Base-by-base conservation (phyloP, 2,329 filamentous ascomycete genomes). In the Alternaria brassicicola region DNA sequence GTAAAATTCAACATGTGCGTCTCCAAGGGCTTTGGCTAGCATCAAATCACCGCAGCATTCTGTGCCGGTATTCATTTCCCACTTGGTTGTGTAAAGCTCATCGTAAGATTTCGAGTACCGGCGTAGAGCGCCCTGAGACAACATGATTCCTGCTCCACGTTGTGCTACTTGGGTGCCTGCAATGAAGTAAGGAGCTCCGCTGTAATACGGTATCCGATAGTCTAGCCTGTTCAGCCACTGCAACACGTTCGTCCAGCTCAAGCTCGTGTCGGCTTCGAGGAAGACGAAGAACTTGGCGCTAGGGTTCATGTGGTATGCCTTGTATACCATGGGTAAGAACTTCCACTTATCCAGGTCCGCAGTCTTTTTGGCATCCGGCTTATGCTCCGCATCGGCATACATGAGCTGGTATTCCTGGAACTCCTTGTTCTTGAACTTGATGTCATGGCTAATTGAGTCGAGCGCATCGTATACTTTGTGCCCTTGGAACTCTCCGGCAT, bases 301-400 rank as follows among this genome's bases (percentile, higher is more conserved):
- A 8, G 74, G 73, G 2, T 65, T 67, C 59, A 78, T 62, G 21
- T 70, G 68, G 39, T 81, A 76, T 0, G 83, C 79, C 64, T 82
- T 80, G 64, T 84, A 81, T 2, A 83, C 80, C 77, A 85, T 81
- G 6, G 84, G 84, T 19, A 86, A 72, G 61, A 84, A 83, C 68
- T 86, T 86, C 84, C 84, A 86, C 63, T 86, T 86, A 62, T 86
- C 84, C 35, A 86, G 80, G 79, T 54, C 79, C 79, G 9, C 81
- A 73, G 59, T 81, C 82, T 68, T 84, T 13, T 75, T 77, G 10
- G 71, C 68, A 25, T 77, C 77, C 2, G 69, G 62, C 76, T 79
- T 60, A 73, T 77, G 61, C 73, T 78, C 68, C 50, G 79, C 74
- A 7, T 83, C 82, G 10, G 74, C 65, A 47, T 76, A 71, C 23